These are phyloP conservation scores for Penicillium goetzii DNA, from an alignment of 495 filamentous ascomycete species.

Conservation along the genomic window DNA sequence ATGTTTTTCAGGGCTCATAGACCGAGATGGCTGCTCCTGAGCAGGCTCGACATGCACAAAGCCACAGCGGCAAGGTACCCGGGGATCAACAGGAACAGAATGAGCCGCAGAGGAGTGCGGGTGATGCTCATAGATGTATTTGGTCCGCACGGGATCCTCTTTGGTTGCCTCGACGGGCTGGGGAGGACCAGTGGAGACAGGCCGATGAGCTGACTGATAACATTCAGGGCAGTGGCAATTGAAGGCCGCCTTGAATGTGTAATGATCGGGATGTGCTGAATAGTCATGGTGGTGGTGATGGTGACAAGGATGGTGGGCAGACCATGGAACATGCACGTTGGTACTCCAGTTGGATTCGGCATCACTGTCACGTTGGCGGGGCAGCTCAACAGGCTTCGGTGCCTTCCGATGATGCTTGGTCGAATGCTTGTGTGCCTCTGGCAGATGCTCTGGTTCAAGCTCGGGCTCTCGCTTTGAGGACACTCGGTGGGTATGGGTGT, in stretches of 20 bases:
- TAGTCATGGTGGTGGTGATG: background rate
- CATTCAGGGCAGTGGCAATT: background rate
- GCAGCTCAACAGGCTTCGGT: background rate
- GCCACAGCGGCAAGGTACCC: background rate
- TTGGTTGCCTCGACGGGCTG: background rate
- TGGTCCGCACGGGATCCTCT: background rate
- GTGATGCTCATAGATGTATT: background rate
- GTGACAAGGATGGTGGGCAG: background rate
- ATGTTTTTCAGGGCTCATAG: background rate
- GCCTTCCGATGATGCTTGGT: background rate
- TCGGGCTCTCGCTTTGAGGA: background rate
- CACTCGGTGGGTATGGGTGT: background rate
- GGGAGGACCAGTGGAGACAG: background rate
- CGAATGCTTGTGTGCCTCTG: background rate
- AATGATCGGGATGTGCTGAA: background rate
- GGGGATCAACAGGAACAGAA: background rate
- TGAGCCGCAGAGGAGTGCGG: background rate
- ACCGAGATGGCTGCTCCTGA: background rate
- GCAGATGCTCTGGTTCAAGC: background rate
- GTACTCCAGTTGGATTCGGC: background rate
- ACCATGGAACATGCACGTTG: background rate
- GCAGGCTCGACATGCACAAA: background rate
- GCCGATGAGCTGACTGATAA: background rate
- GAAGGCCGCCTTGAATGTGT: background rate
- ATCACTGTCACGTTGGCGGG: background rate